phyloP scores from a whole-genome alignment of 768 basidiomycete species.

The Tulasnella sp. region DNA sequence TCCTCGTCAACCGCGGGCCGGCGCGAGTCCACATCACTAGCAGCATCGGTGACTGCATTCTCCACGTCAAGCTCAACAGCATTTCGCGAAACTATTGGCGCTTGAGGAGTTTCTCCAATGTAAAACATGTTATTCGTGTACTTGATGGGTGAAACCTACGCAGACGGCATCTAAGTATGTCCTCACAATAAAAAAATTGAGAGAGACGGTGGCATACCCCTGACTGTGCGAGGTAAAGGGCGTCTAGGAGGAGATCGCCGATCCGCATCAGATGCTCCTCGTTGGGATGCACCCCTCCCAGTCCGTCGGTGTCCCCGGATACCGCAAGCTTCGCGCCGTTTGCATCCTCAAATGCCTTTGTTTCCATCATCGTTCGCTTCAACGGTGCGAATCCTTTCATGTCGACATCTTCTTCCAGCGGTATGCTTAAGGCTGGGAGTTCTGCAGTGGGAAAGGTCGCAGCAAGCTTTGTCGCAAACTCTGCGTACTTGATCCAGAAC shows the following conservation, averaged over 20 bases:
- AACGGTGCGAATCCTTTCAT: slow-evolving; percentile 83
- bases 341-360: slow-evolving; percentile 24
- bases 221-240: slow-evolving; percentile 47
- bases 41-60: not conserved
- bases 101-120: not conserved
- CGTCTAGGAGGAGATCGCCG: slow-evolving; percentile 71
- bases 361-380: slow-evolving; percentile 47
- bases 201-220: slow-evolving; percentile 37
- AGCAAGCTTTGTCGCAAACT: slow-evolving; percentile 55
- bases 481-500: slow-evolving; percentile 69
- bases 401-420: slow-evolving; percentile 86
- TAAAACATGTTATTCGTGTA: not conserved
- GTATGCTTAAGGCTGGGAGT: slow-evolving; percentile 49
- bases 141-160: slow-evolving; percentile 8
- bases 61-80: not conserved
- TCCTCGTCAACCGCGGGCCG: slow-evolving; percentile 8
- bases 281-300: slow-evolving; percentile 64
- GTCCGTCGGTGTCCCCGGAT: slow-evolving; percentile 24
- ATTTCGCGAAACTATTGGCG: not conserved
- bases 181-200: not conserved
- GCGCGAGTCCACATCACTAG: slow-evolving; percentile 4
- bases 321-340: slow-evolving; percentile 23
- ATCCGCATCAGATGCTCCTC: slow-evolving; percentile 95
- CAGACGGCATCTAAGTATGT: not conserved
- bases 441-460: slow-evolving; percentile 58